These are phyloP conservation scores for Hypoxylon sp. DNA, from an alignment of 2,329 filamentous ascomycete species.

Conservation along the genomic window DNA sequence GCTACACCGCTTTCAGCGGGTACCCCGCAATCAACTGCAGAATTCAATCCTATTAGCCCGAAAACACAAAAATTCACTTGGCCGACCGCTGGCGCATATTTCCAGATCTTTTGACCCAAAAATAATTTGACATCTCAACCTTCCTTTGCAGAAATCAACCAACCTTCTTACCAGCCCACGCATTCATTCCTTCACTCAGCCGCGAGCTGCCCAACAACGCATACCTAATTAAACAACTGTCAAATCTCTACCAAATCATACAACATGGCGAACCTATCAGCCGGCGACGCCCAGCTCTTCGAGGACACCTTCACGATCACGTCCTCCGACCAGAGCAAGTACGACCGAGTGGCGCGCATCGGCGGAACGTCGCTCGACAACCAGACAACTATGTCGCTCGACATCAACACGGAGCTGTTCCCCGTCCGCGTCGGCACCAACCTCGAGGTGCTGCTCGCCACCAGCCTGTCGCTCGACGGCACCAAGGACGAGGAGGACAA, in stretches of 20 bases:
- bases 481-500: conserved; percentile 51
- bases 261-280: conserved; percentile 58
- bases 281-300: conserved; percentile 90
- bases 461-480: conserved; percentile 86
- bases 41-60: conserved; percentile 3
- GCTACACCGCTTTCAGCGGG: conserved; percentile 42
- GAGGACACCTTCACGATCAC: conserved; percentile 91
- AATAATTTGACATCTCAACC: no score
- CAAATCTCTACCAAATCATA: no score
- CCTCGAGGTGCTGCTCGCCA: conserved; percentile 82
- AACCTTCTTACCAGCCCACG: no score
- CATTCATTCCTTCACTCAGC: no score
- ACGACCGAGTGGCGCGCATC: conserved; percentile 93
- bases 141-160: no score
- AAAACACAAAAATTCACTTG: neutral
- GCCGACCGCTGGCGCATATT: no score
- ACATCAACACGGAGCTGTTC: conserved; percentile 95
- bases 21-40: conserved; percentile 24
- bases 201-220: no score
- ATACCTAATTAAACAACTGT: neutral
- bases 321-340: conserved; percentile 82
- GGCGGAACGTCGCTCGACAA: conserved; percentile 78
- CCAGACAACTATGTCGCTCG: conserved; percentile 80
- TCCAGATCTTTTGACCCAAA: no score
- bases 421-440: conserved; percentile 77